Evolutionary conservation across 805 yeast genomes (phyloP).

Genomic region (Myxozyma monticola): DNA sequence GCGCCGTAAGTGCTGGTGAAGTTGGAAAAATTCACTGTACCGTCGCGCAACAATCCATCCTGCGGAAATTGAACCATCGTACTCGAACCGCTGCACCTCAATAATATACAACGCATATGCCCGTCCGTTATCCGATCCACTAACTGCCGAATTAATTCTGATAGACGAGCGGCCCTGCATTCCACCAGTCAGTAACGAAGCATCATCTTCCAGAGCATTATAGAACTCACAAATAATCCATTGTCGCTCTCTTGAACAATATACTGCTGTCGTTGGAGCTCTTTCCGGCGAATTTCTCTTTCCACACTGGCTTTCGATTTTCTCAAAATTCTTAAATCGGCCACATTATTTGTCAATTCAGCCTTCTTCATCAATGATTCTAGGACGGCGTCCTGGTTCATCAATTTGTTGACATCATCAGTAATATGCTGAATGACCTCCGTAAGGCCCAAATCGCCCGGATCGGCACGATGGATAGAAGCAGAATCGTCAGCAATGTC

Average conservation of each 20-base stretch:
- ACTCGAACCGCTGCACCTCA: slow-evolving; percentile 59
- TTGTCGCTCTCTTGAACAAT: slow-evolving; percentile 81
- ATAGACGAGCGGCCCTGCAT: slow-evolving; percentile 33
- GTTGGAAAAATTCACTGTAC: slow-evolving; percentile 75
- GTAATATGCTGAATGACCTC: slow-evolving; percentile 37
- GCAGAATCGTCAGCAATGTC: slow-evolving; percentile 34
- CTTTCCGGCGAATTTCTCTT: slow-evolving; percentile 72
- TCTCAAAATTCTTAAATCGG: slow-evolving; percentile 64
- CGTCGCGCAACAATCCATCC: slow-evolving; percentile 92
- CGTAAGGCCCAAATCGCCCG: slow-evolving; percentile 60
- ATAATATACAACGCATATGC: slow-evolving; percentile 72
- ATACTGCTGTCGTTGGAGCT: slow-evolving; percentile 74
- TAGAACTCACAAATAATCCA: slow-evolving; percentile 65
- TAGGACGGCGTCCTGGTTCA: slow-evolving; percentile 63
- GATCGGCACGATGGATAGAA: slow-evolving; percentile 58
- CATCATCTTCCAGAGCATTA: slow-evolving; percentile 77
- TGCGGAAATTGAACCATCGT: slow-evolving; percentile 52
- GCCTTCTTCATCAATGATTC: slow-evolving; percentile 75
- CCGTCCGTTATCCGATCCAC: slow-evolving; percentile 51
- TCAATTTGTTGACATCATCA: slow-evolving; percentile 64
- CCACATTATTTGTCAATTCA: slow-evolving; percentile 72
- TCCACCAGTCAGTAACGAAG: slow-evolving; percentile 66
- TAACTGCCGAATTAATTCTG: slow-evolving; percentile 50
- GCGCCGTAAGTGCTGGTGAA: slow-evolving; percentile 62
- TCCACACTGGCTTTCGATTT: slow-evolving; percentile 68